Base-by-base conservation (phyloP, 176 grass and related monocot genomes). In the Elymus sibiricus region DNA sequence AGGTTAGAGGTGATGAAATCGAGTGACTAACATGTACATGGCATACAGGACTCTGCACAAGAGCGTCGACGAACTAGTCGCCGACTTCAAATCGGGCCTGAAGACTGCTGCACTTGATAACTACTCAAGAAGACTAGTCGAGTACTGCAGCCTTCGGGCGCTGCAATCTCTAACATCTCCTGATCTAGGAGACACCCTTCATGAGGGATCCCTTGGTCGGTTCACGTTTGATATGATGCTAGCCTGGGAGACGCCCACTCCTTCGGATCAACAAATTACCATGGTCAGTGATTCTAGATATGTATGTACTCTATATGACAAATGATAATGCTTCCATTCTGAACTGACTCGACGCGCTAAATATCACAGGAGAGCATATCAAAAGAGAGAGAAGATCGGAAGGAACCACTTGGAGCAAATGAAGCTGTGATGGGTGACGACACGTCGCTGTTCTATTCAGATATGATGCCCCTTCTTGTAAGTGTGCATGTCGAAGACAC, bases 141-240 rank as follows among this genome's bases (percentile, higher is more conserved):
- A 98, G 88, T 94, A 89, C 37, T 94, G 89, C 84, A 90, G 91
- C 81, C 78, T 92, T 80, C 92, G 83, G 80, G 90, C 88, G 4
- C 70, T 98, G 42, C 80, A 92, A 25, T 78, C 58, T 15, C 19
- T 91, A 44, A 67, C 85, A 32, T 92, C 91, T 60, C 70, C 16
- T 76, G 67, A 89, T 70, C 42, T 98, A 1, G 93, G 85, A 26
- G 86, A 89, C 63, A 92, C 85, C 31, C 95, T 98, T 24, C 84
- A n/a, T 7, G 88, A 95, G 12, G 91, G 91, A 29, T 93, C 83
- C 8, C 79, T 95, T 25, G 89, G 93, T 63, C 87, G 91, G 37
- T 84, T 95, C 78, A 94, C 95, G 61, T 98, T 93, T 60, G 95
- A 98, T 81, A 95, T 95, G 93, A 98, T 98, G 93, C 90, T 95